phyloP scores from a whole-genome alignment of 1,139 yeast species.

The Meyerozyma carpophila region DNA sequence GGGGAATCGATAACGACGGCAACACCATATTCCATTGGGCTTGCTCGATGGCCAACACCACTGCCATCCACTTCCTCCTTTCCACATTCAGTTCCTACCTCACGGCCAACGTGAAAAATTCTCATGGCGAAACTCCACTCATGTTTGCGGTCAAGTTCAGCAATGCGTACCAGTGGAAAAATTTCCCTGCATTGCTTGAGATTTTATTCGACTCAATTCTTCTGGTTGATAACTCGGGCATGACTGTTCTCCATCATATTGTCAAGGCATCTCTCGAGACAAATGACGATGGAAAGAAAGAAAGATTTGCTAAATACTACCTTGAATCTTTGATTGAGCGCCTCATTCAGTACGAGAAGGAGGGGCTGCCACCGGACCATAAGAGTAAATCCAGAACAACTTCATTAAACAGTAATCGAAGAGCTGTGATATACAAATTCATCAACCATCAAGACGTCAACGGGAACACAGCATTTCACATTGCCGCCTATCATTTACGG shows the following conservation, averaged over 20 bases:
- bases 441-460: constrained; percentile 73
- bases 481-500: constrained; percentile 72
- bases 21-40: constrained; percentile 97
- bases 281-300: constrained; percentile 42
- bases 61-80: constrained; percentile 68
- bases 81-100: constrained; percentile 36
- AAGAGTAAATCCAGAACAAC: constrained; percentile 6
- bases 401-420: constrained; percentile 9
- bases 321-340: constrained; percentile 72
- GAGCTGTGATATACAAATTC: constrained; percentile 53
- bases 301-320: constrained; percentile 76
- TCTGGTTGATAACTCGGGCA: constrained; percentile 61
- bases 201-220: constrained; percentile 72
- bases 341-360: constrained; percentile 25
- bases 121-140: constrained; percentile 81
- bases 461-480: constrained; percentile 87
- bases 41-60: constrained; percentile 77
- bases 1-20: constrained; percentile 88
- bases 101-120: constrained; percentile 60
- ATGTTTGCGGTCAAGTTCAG: constrained; percentile 87
- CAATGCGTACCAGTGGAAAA: constrained; percentile 71
- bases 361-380: constrained; percentile 14
- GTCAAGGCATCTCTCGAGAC: constrained; percentile 31
- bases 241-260: constrained; percentile 81
- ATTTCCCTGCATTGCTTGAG: constrained; percentile 71